Evolutionary conservation across 208 protist genomes (phyloP).

Genomic region (Trypanosoma congolense): DNA sequence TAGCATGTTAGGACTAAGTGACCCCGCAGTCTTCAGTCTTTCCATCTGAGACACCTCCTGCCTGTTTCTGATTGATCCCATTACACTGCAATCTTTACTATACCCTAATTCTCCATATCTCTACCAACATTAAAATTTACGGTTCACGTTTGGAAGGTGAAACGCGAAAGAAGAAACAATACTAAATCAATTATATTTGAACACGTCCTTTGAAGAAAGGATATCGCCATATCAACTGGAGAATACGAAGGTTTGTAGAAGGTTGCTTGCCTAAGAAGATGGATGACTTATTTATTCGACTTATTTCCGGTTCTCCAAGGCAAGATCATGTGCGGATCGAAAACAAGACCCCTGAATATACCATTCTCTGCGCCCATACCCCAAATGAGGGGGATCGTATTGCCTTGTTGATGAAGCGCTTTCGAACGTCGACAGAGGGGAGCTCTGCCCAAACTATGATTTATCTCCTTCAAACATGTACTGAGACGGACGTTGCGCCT

Average conservation of each 20-base stretch:
- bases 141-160: too few species aligned
- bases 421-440: slow-evolving; percentile 66
- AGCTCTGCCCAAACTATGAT: slow-evolving; percentile 65
- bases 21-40: too few species aligned
- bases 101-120: too few species aligned
- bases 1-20: too few species aligned
- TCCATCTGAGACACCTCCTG: too few species aligned
- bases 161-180: slow-evolving; percentile 2
- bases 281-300: slow-evolving; percentile 60
- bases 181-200: neutral
- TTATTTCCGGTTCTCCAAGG: slow-evolving; percentile 55
- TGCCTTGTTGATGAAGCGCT: slow-evolving; percentile 46
- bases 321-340: slow-evolving; percentile 37
- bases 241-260: slow-evolving; percentile 5
- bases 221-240: neutral
- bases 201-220: neutral
- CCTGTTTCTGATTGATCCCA: too few species aligned
- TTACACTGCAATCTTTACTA: too few species aligned
- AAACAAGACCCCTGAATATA: slow-evolving; percentile 60
- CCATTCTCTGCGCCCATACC: slow-evolving; percentile 72
- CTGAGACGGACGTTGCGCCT: slow-evolving; percentile 43
- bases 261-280: slow-evolving; percentile 19
- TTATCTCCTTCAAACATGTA: slow-evolving; percentile 70
- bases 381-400: slow-evolving; percentile 54
- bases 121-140: too few species aligned